Evolutionary conservation across 2,329 filamentous ascomycete species (phyloP), one percentile per base, ranked within the genome.

Genomic region (Gnomoniopsis sp.): DNA sequence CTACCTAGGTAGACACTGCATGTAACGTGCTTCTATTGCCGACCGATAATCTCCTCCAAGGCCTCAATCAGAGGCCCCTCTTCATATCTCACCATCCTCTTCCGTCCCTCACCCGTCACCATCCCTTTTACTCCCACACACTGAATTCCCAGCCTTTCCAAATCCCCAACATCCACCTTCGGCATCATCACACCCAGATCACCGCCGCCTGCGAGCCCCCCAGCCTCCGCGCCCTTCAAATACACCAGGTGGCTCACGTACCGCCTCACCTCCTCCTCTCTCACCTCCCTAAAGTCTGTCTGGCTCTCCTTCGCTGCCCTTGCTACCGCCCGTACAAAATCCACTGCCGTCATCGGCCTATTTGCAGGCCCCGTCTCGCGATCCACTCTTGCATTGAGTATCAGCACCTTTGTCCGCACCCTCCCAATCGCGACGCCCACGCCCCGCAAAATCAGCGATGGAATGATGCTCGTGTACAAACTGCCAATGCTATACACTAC

Each of bases 401-500:
- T 89, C 8, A 96, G 76, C 19, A 96, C 88, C 70, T 95, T 96
- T 67, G 87, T 83, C 8, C 83, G 76, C 38, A 65, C 71, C 1
- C 74, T 68, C 19, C 64, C 19, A 22, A 91, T 78, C 0, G 86
- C 84, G 30, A 82, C 77, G 1, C 91, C 91, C 0, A 95, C 87
- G 1, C 88, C 88, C 23, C 86, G 82, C 7, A 96, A 80, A 6
- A 98, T 84, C 1, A 98, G 76, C 17, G 87, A 92, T 0, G 93
- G 93, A 1, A 96, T 81, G 36, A 98, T 84, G 6, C 89, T 93
- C 0, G 93, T 98, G 73, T 96, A 98, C 0, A 98, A 78, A 1
- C 88, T 93, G n/a, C 95, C 95, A 60, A 98, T 96, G 71, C 89
- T 93, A 75, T 96, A 98, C 49, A 98, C 84, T 10, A 97, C 80